Base-by-base conservation (phyloP, 1,139 yeast genomes). In the Sugiyamaella japonica region DNA sequence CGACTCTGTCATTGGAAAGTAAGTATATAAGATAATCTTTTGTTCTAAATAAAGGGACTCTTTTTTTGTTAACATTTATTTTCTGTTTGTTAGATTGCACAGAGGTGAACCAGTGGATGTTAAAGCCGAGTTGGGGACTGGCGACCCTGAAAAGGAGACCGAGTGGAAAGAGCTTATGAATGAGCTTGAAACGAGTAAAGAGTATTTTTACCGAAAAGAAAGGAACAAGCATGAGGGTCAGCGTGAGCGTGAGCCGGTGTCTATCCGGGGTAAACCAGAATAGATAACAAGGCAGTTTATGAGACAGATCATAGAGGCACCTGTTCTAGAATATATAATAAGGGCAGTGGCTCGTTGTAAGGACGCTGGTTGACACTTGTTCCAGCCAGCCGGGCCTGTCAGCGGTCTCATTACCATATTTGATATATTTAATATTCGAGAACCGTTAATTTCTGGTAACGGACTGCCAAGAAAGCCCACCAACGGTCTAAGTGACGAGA, bases 21-120 rank as follows among this genome's bases (percentile, higher is more conserved):
- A 54, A 55, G 61, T 55, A 45, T 37, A 31, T 28, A 36, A 28
- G 37, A 17, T 20, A 20, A 28, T 31, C 29, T 8, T 25, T 32
- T 40, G 5, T 29, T 29, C 17, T 13, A 40, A 48, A 40, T 36
- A 48, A 48, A 42, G 20, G n/a, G 38, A 7, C 13, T 12, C 4
- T 31, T 31, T n/a, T 3, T 34, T 34, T 48, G n/a, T 39, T 39
- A 39, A 39, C 39, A 25, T 39, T n/a, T 4, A 1, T 36, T 43
- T 36, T 12, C 4, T 37, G 16, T 42, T 38, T 37, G 16, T 46
- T 42, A 57, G 62, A 48, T 38, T 58, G 39, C 41, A 54, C 16
- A 49, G 47, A 28, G 62, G 61, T 10, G 50, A 50, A n/a, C 39
- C 52, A 7, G 59, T 59, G 5, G 61, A 60, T 34, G 49, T 60